Evolutionary conservation across 2,329 filamentous ascomycete species (phyloP).

Genomic region (Coniochaeta ligniaria): DNA sequence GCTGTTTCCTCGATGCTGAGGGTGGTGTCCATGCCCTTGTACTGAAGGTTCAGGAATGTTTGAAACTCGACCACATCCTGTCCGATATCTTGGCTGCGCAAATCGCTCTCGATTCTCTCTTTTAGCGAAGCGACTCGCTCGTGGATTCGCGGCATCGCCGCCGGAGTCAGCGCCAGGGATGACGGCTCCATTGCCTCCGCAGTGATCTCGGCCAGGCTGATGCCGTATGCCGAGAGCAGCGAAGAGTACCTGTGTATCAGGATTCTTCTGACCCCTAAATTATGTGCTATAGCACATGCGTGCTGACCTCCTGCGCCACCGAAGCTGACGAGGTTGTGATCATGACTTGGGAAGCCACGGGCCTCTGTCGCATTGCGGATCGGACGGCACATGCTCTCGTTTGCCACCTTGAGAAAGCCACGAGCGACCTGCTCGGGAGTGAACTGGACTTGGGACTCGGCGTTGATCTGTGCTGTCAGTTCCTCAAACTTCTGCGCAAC

Average conservation of each 20-base stretch:
- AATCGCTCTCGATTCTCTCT: no score
- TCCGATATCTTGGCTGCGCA: no score
- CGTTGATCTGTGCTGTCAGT: not conserved
- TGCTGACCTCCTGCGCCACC: not conserved
- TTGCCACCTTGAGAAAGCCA: slow-evolving; percentile 66
- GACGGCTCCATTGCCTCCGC: not conserved
- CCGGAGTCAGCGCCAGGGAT: slow-evolving; percentile 23
- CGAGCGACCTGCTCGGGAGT: not conserved
- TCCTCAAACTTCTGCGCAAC: not conserved
- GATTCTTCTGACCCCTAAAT: not conserved
- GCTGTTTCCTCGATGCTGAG: not conserved
- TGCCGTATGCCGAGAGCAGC: not conserved
- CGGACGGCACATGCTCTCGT: slow-evolving; percentile 69
- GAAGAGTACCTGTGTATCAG: not conserved
- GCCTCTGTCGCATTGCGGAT: slow-evolving; percentile 59
- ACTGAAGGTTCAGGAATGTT: not conserved
- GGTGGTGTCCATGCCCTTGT: not conserved
- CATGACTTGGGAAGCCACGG: not conserved
- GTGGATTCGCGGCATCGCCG: slow-evolving; percentile 28
- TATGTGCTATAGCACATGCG: not conserved
- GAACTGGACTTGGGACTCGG: not conserved
- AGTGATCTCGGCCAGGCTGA: not conserved
- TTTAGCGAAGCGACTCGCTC: no score
- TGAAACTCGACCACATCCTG: slow-evolving; percentile 30
- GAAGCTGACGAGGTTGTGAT: not conserved